Evolutionary conservation across 2,329 filamentous ascomycete genomes (phyloP).

Genomic region (Aphanocladium album): DNA sequence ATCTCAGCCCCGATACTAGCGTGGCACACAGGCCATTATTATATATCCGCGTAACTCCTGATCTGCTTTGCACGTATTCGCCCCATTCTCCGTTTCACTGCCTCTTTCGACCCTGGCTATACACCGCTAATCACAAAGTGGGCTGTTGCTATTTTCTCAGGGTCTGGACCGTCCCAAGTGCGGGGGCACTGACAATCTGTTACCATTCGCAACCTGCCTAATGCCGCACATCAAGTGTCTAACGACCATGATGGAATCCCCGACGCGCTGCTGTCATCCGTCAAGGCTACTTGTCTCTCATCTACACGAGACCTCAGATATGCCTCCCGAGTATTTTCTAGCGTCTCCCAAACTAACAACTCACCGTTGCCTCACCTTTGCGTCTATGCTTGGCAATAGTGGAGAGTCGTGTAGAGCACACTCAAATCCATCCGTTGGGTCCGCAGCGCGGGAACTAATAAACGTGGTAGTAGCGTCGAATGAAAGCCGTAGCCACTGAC

Average conservation of each 20-base stretch:
- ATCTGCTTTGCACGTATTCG: not conserved
- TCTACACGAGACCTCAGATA: not conserved
- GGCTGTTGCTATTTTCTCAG: slow-evolving; percentile 6
- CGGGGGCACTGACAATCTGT: slow-evolving; percentile 4
- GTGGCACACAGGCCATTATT: not conserved
- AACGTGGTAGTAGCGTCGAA: slow-evolving; percentile 1
- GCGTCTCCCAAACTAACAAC: not conserved
- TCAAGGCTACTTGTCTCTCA: not conserved
- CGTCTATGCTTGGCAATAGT: slow-evolving; percentile 1
- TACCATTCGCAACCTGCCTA: not conserved
- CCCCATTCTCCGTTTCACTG: not conserved
- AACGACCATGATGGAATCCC: not conserved
- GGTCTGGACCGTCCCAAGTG: slow-evolving; percentile 7
- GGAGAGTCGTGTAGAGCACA: not conserved
- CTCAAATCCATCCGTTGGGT: not conserved
- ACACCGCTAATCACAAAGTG: slow-evolving; percentile 12
- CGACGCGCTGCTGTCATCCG: too few species aligned
- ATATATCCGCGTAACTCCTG: not conserved
- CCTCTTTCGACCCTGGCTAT: not conserved
- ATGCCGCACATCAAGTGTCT: not conserved
- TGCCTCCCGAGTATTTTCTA: too few species aligned
- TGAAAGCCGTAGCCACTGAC: not conserved
- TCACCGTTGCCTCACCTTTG: too few species aligned
- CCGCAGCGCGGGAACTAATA: not conserved
- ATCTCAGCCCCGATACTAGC: slow-evolving; percentile 2